Evolutionary conservation across 257 asterid species (phyloP).

Genomic region (Salvia rosmarinus): DNA sequence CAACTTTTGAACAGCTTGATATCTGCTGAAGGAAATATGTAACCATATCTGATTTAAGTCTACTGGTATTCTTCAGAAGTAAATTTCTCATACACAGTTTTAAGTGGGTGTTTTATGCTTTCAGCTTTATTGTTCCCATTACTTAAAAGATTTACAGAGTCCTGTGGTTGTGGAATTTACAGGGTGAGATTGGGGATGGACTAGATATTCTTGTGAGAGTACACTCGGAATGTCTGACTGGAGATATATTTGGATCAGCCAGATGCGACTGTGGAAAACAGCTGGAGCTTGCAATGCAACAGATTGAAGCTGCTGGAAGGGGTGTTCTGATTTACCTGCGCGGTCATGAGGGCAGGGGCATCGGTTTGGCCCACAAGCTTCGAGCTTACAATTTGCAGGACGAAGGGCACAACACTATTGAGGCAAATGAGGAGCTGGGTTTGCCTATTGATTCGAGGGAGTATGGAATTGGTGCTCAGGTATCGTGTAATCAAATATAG

Average conservation of each 20-base stretch:
- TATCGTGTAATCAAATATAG: constrained; percentile 35
- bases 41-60: too few relatives aligned
- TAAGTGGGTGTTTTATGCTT: too few relatives aligned
- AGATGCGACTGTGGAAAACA: constrained; percentile 97
- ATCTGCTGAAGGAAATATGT: too few relatives aligned
- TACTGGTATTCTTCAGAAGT: too few relatives aligned
- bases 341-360: constrained; percentile 98
- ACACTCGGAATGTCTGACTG: constrained; percentile 97
- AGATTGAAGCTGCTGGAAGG: constrained; percentile 89
- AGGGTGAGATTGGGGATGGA: constrained; percentile 96
- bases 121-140: background rate
- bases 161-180: constrained; percentile 22
- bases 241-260: constrained; percentile 95
- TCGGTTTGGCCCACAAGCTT: constrained; percentile 98
- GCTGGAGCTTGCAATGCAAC: constrained; percentile 86
- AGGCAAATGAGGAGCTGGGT: constrained; percentile 96
- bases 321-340: constrained; percentile 92
- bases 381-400: constrained; percentile 95
- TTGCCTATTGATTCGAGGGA: constrained; percentile 96
- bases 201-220: constrained; percentile 87
- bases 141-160: too few relatives aligned
- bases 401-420: constrained; percentile 90
- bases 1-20: too few relatives aligned
- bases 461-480: constrained; percentile 99
- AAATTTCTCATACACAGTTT: too few relatives aligned